Evolutionary conservation across 805 yeast genomes (phyloP).

Genomic region (Hemisphaericaspora nanyangensis): DNA sequence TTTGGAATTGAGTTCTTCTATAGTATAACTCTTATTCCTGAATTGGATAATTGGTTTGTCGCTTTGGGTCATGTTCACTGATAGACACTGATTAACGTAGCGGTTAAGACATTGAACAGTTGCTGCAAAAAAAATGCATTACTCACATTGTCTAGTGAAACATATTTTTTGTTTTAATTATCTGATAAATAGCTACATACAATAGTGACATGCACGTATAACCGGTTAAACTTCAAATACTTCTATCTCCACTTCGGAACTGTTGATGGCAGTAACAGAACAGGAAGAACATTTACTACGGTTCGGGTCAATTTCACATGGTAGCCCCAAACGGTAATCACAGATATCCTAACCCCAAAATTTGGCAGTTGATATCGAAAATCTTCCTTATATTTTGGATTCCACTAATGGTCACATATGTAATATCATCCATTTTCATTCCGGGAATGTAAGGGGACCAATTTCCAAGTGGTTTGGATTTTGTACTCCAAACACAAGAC

Average conservation of each 20-base stretch:
- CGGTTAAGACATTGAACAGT: background rate
- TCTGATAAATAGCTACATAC: too few relatives aligned
- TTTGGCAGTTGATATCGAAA: conserved; percentile 54
- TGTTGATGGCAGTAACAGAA: conserved; percentile 70
- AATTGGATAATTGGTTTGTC: background rate
- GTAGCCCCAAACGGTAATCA: conserved; percentile 70
- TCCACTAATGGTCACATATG: conserved; percentile 90
- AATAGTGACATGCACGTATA: too few relatives aligned
- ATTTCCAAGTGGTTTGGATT: conserved; percentile 68
- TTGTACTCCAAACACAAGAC: conserved; percentile 83
- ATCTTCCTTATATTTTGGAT: conserved; percentile 73
- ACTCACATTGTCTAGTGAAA: conserved; percentile 1
- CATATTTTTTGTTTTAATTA: too few relatives aligned
- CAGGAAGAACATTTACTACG: conserved; percentile 71
- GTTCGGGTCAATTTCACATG: conserved; percentile 80
- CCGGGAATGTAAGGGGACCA: conserved; percentile 96
- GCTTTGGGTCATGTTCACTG: background rate
- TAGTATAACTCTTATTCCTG: conserved; percentile 1
- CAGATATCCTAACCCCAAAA: conserved; percentile 76
- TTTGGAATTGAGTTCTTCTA: background rate
- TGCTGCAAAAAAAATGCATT: conserved; percentile 1
- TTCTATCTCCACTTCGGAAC: conserved; percentile 66
- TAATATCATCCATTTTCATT: conserved; percentile 78
- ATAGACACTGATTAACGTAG: too few relatives aligned
- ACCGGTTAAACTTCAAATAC: conserved; percentile 45